Evolutionary conservation across 208 protist species (phyloP), one percentile per base, ranked within the genome.

Genomic region (Trichomonas tenax): DNA sequence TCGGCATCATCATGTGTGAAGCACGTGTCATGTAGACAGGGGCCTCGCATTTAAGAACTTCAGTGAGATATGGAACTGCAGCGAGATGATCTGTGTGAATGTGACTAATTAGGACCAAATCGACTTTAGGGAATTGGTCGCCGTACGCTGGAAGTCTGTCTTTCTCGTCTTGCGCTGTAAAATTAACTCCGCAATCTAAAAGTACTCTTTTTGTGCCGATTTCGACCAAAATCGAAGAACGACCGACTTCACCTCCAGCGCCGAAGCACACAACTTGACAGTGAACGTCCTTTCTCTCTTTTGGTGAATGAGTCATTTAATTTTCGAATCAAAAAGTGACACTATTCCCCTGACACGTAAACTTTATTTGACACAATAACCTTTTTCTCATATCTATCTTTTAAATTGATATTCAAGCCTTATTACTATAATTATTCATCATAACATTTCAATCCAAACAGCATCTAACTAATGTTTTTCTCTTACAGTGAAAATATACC

Each of bases 1-100:
- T 93, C 2, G 86, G 86, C 44, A 44, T 44, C 6, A 93, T 17
- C 23, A 93, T 34, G 10, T 26, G 44, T 51, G 86, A 93, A 2
- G 86, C 86, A 40, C 26, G 11, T 14, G n/a, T 93, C 86, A 93
- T 93, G 36, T 40, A 93, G 11, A 93, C n/a, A 31, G 86, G 86
- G 15, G 86, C 86, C 15, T 48, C 31, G 46, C 86, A 93, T 51
- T 93, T 51, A 0, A 23, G 17, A 17, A 34, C 44, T 38, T 93
- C 86, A 34, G 86, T 93, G 38, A 93, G 44, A n/a, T 51, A 93
- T 58, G 86, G 86, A 93, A 93, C 40, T 93, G 86, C 41, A 23
- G 40, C 23, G 11, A 93, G 26, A 31, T 93, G 86, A 93, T 93
- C 86, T 34, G 44, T 51, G 31, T 93, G 86, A 93, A 93, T 93